These are phyloP conservation scores for Glarea lozoyensis DNA, from an alignment of 495 filamentous ascomycete genomes.

Conservation along the genomic window DNA sequence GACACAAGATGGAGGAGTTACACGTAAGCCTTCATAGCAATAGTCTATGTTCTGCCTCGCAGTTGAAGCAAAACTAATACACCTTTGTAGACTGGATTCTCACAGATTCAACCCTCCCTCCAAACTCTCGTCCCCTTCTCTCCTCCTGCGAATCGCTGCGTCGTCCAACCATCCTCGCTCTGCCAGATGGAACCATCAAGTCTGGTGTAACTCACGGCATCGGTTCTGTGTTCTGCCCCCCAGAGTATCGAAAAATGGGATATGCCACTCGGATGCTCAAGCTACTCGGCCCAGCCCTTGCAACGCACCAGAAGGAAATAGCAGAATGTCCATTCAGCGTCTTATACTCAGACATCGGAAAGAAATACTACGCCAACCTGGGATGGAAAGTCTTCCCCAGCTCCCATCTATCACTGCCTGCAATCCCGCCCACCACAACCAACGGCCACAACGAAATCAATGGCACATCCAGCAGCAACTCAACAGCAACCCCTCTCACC, in stretches of 20 bases:
- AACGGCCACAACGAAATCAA: not conserved
- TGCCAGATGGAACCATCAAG: conserved; percentile 34
- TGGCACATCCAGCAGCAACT: not conserved
- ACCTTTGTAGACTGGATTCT: conserved; percentile 60
- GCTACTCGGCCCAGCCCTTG: conserved; percentile 30
- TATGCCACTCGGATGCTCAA: conserved; percentile 62
- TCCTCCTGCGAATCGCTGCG: conserved; percentile 75
- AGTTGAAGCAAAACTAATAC: conserved; percentile 14
- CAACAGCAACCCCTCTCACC: conserved; percentile 13
- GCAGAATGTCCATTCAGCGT: conserved; percentile 30
- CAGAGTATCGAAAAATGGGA: conserved; percentile 60
- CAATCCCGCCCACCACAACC: conserved; percentile 20
- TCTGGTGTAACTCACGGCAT: conserved; percentile 72
- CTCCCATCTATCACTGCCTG: conserved; percentile 56
- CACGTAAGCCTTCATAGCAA: conserved; percentile 15
- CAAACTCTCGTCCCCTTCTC: conserved; percentile 52
- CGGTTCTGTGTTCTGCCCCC: conserved; percentile 77
- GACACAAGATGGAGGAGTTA: conserved; percentile 64
- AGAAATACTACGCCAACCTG: conserved; percentile 73
- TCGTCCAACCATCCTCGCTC: conserved; percentile 42
- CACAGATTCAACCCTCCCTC: conserved; percentile 42
- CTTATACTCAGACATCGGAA: conserved; percentile 92
- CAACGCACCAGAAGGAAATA: conserved; percentile 26
- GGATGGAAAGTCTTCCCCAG: conserved; percentile 74
- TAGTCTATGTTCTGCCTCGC: not conserved